Percentiles rank a stretch among this genome's conserved stretches.
Evolutionary conservation across 2,329 filamentous ascomycete species (phyloP).

Genomic region (Allantophomopsis cytisporea): DNA sequence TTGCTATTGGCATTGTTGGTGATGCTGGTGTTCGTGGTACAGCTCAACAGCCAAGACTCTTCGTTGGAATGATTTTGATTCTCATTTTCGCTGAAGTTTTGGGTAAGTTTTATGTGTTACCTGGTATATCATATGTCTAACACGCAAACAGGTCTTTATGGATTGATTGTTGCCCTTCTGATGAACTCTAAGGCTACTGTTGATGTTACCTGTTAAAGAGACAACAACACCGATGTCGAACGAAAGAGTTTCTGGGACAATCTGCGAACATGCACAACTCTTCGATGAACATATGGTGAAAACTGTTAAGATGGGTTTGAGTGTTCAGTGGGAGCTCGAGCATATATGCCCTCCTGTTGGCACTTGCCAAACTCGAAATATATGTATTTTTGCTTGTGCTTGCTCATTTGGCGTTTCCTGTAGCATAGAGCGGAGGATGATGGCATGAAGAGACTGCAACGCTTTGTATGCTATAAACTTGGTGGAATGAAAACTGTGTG

Average conservation of each 20-base stretch:
- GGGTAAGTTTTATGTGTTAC: conserved; percentile 34
- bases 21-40: conserved; percentile 82
- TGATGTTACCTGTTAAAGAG: conserved; percentile 45
- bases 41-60: conserved; percentile 53
- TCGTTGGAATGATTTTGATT: conserved; percentile 72
- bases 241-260: conserved; percentile 14
- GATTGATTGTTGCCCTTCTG: conserved; percentile 93
- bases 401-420: conserved; percentile 1
- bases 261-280: conserved; percentile 11
- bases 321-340: too few relatives aligned
- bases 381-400: background rate
- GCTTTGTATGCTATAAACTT: too few relatives aligned
- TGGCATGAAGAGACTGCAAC: too few relatives aligned
- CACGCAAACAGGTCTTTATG: conserved; percentile 69
- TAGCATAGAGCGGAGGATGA: background rate
- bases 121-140: conserved; percentile 13
- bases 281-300: conserved; percentile 2
- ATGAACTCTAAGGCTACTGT: conserved; percentile 91
- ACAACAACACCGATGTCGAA: conserved; percentile 1
- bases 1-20: conserved; percentile 79
- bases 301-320: background rate
- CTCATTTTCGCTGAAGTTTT: conserved; percentile 78
- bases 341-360: too few relatives aligned
- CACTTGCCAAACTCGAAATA: background rate
- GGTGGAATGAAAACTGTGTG: too few relatives aligned